Evolutionary conservation across 140 eudicot genomes (phyloP), one percentile per base, ranked within the genome.

Genomic region (Stevia rebaudiana): DNA sequence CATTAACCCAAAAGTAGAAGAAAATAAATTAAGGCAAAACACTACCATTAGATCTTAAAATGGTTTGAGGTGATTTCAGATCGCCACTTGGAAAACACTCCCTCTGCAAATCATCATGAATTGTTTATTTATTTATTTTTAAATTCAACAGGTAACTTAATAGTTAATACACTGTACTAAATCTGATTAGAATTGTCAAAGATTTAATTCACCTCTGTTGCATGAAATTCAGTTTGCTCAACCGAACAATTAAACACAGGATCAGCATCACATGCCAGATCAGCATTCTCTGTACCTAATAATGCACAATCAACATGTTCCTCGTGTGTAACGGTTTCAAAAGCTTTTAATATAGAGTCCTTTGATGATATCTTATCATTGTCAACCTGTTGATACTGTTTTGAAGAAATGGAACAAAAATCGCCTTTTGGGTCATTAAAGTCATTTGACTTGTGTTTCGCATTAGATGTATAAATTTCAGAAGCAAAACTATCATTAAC

Each of bases 401-500:
- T 41, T 51, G 59, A 4, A 25, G 23, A 25, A 61, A 17, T 28
- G 50, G 57, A 68, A 46, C 58, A 49, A 36, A 74, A 71, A 60
- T 58, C 31, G 44, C 33, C 36, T 51, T 74, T 82, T 56, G 41
- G 51, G 19, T n/a, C 46, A 1, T 50, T 64, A n/a, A 12, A 46
- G 50, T 70, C 69, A 30, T 65, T 71, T 67, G 51, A 35, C 68
- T 63, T 62, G 59, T 64, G 60, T 54, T 73, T 76, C 33, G 63
- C 68, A 40, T 36, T 61, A 55, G 55, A 37, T 41, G 9, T 53
- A 58, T 36, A 48, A 43, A 16, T 39, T 68, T 83, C 81, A 0
- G 81, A 73, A 6, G 74, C 76, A n/a, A 69, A 75, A 25, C 79
- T 86, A 69, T 83, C 95, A 55, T 70, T 71, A 64, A 82, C 89